These are phyloP conservation scores for Plasmodium vivax DNA, from an alignment of 169 alveolate genomes.

Conservation along the genomic window DNA sequence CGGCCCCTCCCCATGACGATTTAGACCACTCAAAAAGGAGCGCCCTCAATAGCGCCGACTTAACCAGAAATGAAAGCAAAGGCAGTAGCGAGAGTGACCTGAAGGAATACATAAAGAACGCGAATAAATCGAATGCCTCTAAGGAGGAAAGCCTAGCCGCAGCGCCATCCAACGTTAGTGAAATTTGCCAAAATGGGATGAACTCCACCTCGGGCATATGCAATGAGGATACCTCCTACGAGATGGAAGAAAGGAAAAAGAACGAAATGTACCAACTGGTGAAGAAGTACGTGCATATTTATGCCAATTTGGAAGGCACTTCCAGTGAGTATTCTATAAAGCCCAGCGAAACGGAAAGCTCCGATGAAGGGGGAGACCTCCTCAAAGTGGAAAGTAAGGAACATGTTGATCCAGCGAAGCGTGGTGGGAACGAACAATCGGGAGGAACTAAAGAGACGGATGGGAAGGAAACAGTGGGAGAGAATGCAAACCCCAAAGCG, in stretches of 20 bases:
- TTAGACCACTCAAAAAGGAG: not conserved
- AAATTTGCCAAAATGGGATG: not conserved
- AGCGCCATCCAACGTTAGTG: not conserved
- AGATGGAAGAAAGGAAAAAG: slow-evolving; percentile 40
- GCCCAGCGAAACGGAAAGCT: slow-evolving; percentile 4
- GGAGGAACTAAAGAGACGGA: not conserved
- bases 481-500: not conserved
- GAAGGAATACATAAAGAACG: slow-evolving; percentile 37
- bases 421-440: not conserved
- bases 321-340: slow-evolving; percentile 55
- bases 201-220: not conserved
- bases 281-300: slow-evolving; percentile 38
- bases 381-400: not conserved
- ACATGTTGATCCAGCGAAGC: not conserved
- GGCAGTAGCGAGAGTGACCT: slow-evolving; percentile 7
- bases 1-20: not conserved
- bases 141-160: not conserved
- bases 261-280: slow-evolving; percentile 44
- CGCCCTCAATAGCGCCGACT: not conserved
- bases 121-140: not conserved
- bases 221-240: not conserved
- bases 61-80: slow-evolving; percentile 4
- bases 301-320: slow-evolving; percentile 11
- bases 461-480: not conserved
- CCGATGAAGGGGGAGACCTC: not conserved